Percentiles rank a stretch among this genome's conserved stretches.
Conservation (phyloP, 495 filamentous ascomycete genomes). For the Zalerion maritima region DNA sequence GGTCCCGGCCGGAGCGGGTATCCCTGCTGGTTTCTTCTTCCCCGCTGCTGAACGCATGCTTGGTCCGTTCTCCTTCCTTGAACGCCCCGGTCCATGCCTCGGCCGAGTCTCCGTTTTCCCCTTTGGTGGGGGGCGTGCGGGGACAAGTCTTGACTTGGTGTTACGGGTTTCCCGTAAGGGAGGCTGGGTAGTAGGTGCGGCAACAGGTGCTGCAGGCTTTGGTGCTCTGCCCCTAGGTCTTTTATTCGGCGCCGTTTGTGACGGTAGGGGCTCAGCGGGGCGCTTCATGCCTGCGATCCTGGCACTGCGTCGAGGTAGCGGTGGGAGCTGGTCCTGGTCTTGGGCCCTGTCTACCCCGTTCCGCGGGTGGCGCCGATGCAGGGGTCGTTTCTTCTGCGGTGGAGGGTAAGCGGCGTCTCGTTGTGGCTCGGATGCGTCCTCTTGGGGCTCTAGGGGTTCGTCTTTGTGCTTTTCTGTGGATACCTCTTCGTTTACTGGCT, state of each 20-base stretch:
- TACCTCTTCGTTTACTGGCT: conserved; percentile 1
- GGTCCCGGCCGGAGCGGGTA: conserved; percentile 2
- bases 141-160: no score
- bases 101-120: conserved; percentile 3
- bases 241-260: conserved; percentile 3
- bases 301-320: conserved; percentile 5
- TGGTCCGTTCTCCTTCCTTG: conserved; percentile 4
- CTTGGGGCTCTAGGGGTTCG: conserved; percentile 2
- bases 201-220: no score
- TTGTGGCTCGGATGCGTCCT: conserved; percentile 4
- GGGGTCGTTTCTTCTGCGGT: conserved; percentile 2
- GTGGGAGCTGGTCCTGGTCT: conserved; percentile 2
- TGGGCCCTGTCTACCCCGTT: background rate
- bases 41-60: conserved; percentile 1
- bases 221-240: conserved; percentile 3
- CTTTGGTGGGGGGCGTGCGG: conserved; percentile 1
- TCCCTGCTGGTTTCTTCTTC: conserved; percentile 3
- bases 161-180: no score
- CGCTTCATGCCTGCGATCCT: conserved; percentile 7
- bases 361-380: conserved; percentile 1
- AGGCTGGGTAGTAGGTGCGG: no score
- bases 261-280: conserved; percentile 4
- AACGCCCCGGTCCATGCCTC: conserved; percentile 1
- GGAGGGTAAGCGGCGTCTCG: conserved; percentile 3
- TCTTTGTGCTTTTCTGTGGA: conserved; percentile 2